phyloP scores from a whole-genome alignment of 2,329 filamentous ascomycete genomes.

The Beauveria sp. region DNA sequence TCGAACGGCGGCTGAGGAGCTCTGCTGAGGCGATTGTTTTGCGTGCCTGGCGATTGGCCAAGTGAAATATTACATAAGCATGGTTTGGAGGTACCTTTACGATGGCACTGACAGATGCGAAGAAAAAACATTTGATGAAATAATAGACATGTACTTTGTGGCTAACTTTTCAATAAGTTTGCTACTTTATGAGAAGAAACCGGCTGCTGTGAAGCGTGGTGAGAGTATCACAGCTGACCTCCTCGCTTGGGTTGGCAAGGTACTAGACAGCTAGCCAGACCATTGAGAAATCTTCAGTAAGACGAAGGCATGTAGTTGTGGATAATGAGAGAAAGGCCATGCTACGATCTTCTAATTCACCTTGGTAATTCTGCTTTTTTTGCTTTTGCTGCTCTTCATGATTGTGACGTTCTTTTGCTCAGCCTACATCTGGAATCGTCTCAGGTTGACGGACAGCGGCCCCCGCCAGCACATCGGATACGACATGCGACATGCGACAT shows the following conservation, averaged over 20 bases:
- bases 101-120: background rate
- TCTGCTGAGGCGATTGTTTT: conserved; percentile 13
- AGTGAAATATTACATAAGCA: conserved; percentile 12
- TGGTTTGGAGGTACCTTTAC: too few species aligned
- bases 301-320: too few species aligned
- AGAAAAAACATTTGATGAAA: too few species aligned
- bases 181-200: background rate
- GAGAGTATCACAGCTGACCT: background rate
- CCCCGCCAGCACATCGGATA: background rate
- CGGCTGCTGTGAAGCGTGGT: background rate
- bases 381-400: too few species aligned
- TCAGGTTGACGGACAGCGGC: background rate
- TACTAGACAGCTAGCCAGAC: background rate
- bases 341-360: too few species aligned
- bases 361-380: too few species aligned
- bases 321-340: too few species aligned
- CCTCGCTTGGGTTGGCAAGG: background rate
- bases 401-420: too few species aligned
- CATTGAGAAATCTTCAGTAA: background rate
- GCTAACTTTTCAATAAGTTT: background rate
- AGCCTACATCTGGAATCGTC: too few species aligned
- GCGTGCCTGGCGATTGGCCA: conserved; percentile 10
- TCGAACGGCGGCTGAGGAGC: background rate
- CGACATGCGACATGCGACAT: background rate
- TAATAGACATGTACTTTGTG: background rate